These are phyloP conservation scores for Penicillium sp. DNA, from an alignment of 2,329 filamentous ascomycete species.

Conservation along the genomic window DNA sequence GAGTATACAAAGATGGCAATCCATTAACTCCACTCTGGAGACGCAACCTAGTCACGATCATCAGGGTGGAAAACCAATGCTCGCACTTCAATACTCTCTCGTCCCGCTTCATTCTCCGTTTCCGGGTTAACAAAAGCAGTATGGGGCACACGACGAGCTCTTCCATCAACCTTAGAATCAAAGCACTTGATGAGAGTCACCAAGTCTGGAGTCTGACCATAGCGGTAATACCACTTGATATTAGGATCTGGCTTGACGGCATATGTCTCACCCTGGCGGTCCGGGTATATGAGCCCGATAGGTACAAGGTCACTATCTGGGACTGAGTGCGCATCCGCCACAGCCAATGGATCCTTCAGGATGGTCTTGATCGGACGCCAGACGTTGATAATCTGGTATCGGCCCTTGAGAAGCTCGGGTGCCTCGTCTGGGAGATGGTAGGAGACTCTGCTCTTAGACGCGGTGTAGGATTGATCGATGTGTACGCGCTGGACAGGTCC, in stretches of 20 bases:
- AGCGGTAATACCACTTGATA: conserved; percentile 56
- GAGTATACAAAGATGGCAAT: background rate
- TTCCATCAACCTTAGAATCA: conserved; percentile 56
- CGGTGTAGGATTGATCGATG: conserved; percentile 51
- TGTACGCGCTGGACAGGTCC: conserved; percentile 52
- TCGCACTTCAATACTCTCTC: conserved; percentile 59
- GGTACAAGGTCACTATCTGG: conserved; percentile 52
- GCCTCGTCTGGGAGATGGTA: conserved; percentile 48
- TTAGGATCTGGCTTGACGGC: conserved; percentile 41
- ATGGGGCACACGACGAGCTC: conserved; percentile 56
- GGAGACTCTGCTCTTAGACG: conserved; percentile 43
- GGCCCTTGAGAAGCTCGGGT: conserved; percentile 41
- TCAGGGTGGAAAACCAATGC: conserved; percentile 54
- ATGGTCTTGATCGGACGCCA: conserved; percentile 53
- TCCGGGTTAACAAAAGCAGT: conserved; percentile 54
- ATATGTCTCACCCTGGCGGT: conserved; percentile 52
- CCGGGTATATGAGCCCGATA: conserved; percentile 52
- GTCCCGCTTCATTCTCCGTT: conserved; percentile 37
- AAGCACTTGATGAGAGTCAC: conserved; percentile 62
- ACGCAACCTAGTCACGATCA: conserved; percentile 24
- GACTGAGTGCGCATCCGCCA: conserved; percentile 53
- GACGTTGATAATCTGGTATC: conserved; percentile 53
- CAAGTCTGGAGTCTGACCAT: conserved; percentile 52
- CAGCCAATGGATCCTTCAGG: conserved; percentile 53
- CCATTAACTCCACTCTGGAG: background rate